These are phyloP conservation scores for Stenocarpella maydis DNA, from an alignment of 2,329 filamentous ascomycete genomes.

Conservation along the genomic window DNA sequence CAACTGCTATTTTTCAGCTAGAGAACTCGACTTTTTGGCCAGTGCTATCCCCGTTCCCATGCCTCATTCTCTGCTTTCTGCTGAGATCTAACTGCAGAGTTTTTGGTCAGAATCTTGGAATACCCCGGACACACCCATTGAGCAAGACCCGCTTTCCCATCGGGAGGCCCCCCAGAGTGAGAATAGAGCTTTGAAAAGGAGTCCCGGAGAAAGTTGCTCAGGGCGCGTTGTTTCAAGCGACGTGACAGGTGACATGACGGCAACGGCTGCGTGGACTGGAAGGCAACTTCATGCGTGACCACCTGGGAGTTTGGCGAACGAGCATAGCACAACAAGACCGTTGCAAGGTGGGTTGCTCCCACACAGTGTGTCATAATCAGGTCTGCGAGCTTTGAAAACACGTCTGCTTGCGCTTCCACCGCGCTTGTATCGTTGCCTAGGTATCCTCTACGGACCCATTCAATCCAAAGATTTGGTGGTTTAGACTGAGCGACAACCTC, in stretches of 20 bases:
- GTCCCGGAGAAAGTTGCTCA: too few relatives aligned
- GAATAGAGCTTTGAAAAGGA: too few relatives aligned
- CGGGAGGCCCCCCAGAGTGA: neutral
- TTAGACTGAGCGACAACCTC: too few relatives aligned
- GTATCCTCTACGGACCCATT: neutral
- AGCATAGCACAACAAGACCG: too few relatives aligned
- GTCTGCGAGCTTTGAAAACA: neutral
- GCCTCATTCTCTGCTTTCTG: neutral
- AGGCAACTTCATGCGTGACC: neutral
- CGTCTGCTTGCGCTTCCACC: neutral
- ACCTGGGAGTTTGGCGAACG: neutral
- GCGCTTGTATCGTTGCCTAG: too few relatives aligned
- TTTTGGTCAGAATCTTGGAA: neutral
- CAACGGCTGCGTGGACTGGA: neutral
- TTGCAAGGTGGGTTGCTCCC: neutral
- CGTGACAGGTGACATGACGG: too few relatives aligned
- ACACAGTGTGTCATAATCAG: neutral
- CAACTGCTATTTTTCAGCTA: neutral
- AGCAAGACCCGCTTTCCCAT: neutral
- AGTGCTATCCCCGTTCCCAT: neutral
- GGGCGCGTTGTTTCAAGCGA: neutral
- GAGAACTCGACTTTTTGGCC: neutral
- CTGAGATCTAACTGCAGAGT: neutral
- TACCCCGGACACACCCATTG: accelerated
- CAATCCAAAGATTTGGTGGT: neutral